Base-by-base conservation (phyloP, 176 grass and related monocot species). In the Ensete ventricosum region DNA sequence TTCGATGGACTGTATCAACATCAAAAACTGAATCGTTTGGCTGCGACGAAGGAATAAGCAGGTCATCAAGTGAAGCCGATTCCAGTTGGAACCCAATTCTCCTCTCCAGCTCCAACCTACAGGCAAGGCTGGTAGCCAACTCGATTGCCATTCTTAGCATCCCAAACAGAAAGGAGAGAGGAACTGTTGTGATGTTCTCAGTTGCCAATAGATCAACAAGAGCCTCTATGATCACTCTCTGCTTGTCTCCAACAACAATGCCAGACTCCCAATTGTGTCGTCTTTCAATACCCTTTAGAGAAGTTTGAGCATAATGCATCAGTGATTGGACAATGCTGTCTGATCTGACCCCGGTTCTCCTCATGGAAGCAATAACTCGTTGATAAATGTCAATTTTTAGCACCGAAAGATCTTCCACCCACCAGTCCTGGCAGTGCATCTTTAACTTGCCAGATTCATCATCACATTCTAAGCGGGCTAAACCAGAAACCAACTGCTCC, bases 61-160 rank as follows among this genome's bases (percentile, higher is more conserved):
- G 86, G 19, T 97, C 93, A 27, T 97, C 93, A 19, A 97, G 88
- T 54, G 90, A 88, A 24, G 81, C 85, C 83, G 88, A 87, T 73
- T 97, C 93, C 60, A 97, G 82, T 78, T 90, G 93, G 7, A 88
- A 86, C 0, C 88, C 85, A 1, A 97, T 88, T 78, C 85, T 83
- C 77, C 86, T 93, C 77, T 97, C 93, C 8, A 97, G 77, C 13
- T 97, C 93, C 3, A 92, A 84, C 74, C 90, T 89, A 43, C 79
- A 92, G 9, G 83, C 80, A 1, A 87, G 76, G 8, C 80, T 73
- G 2, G 90, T 80, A 65, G 88, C 83, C 20, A 91, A 81, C 78
- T 97, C 90, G 14, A 97, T 89, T 16, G 87, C 87, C 90, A 93
- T 89, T 62, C 93, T 90, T 64, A 97, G 73, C 88, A 97, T 97